Evolutionary conservation across 768 basidiomycete species (phyloP), one percentile per base, ranked within the genome.

Genomic region (Chalciporus sphaerocephalus): DNA sequence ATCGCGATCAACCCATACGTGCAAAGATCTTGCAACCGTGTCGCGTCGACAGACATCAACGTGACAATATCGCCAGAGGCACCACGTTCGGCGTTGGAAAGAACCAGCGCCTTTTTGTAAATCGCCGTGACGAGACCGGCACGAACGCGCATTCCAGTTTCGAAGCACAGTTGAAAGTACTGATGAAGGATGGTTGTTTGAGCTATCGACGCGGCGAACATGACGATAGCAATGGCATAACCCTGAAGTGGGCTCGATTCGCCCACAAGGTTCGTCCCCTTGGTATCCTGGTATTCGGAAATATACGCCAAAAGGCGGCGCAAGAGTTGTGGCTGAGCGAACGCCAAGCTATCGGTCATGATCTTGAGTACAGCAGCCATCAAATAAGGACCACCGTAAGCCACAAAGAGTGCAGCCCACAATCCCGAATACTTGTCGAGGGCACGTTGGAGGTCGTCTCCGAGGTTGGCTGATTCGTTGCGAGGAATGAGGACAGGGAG

Each of bases 1-100:
- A 94, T 75, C 4, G 82, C 75, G 48, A 95, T 93, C 34, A 96
- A 71, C 1, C 86, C 91, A 60, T 87, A 91, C 0, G 83, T 80
- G 60, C 86, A 88, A 20, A 92, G 71, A 48, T 92, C 89, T 53
- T 91, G 87, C 34, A 92, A 66, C 27, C 87, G 71, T 12, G 78
- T 82, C 0, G 90, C 80, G 53, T 92, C 90, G 12, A 95, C 92
- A 7, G 85, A 86, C 85, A 94, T 93, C 24, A 95, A 67, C 60
- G 96, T 97, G 51, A 96, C 92, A 27, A 96, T 93, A 60, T 96
- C 93, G 1, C 95, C 94, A 0, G 89, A 81, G 0, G 88, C 78
- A 33, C 78, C 75, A 5, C 87, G 80, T 57, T 91, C 92, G 47
- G 91, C 87, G 55, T 86, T 92, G 2, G 88, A 90, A 8, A 98